Conservation (phyloP, 306 rosid genomes). For the Lupinus albus region DNA sequence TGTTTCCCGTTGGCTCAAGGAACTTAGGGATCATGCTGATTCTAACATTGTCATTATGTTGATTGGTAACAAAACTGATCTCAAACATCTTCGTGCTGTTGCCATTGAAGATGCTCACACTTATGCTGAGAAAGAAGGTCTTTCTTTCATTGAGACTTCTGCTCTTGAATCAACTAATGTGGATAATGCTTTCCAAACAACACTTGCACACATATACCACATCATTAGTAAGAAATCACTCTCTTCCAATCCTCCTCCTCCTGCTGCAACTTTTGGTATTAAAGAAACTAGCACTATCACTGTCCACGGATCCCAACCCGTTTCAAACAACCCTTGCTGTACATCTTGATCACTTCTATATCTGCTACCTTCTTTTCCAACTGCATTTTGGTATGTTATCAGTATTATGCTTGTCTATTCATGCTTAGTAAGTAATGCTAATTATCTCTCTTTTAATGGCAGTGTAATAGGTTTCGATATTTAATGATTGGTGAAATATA, state of each 20-base stretch:
- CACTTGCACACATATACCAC: conserved; percentile 76
- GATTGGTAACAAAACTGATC: conserved; percentile 89
- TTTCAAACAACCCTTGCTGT: conserved; percentile 73
- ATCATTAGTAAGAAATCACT: conserved; percentile 84
- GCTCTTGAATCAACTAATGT: conserved; percentile 88
- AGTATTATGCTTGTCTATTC: too few species aligned
- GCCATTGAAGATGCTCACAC: conserved; percentile 87
- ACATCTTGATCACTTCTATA: conserved; percentile 50
- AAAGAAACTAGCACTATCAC: conserved; percentile 75
- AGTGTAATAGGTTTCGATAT: too few species aligned
- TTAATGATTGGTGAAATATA: too few species aligned
- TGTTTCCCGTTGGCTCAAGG: conserved; percentile 91
- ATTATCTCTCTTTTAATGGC: too few species aligned
- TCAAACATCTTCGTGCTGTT: conserved; percentile 87
- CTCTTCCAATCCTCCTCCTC: conserved; percentile 56
- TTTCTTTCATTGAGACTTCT: conserved; percentile 90
- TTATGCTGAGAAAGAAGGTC: conserved; percentile 85
- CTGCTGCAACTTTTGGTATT: conserved; percentile 54
- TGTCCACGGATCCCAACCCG: conserved; percentile 57
- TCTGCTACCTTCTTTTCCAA: background rate
- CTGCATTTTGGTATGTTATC: background rate
- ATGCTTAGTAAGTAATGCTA: too few species aligned
- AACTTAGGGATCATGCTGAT: conserved; percentile 91
- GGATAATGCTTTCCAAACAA: conserved; percentile 89
- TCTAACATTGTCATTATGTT: conserved; percentile 86